Conservation (phyloP, 495 filamentous ascomycete genomes). For the Annulohypoxylon bovei region DNA sequence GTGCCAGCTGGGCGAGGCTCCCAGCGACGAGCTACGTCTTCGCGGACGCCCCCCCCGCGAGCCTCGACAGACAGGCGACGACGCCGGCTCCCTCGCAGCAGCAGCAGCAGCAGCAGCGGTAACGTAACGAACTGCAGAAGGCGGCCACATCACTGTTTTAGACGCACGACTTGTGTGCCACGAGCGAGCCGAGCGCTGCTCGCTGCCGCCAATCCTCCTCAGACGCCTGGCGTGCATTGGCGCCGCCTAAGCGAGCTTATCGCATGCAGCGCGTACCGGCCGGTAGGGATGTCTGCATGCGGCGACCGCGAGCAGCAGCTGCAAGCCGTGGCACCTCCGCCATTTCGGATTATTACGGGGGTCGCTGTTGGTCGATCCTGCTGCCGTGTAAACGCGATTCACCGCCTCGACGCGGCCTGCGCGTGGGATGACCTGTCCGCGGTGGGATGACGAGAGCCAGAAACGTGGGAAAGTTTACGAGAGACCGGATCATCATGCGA, state of each 20-base stretch:
- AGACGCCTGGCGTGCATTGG: conserved; percentile 12
- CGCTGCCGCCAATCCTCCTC: conserved; percentile 21
- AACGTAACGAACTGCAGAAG: not conserved
- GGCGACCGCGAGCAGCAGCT: not conserved
- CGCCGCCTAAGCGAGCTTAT: conserved; percentile 24
- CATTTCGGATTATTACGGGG: conserved; percentile 12
- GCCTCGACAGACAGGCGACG: not conserved
- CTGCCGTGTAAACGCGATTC: conserved; percentile 34
- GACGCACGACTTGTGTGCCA: not conserved
- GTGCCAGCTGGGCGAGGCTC: not conserved
- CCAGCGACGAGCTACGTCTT: not conserved
- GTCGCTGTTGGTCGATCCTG: conserved; percentile 20
- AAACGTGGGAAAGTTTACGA: conserved; percentile 3
- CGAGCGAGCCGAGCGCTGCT: not conserved
- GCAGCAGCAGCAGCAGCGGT: not conserved
- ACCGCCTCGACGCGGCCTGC: conserved; percentile 30
- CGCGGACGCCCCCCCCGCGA: too few relatives aligned
- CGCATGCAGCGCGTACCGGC: conserved; percentile 5
- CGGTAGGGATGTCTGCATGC: not conserved
- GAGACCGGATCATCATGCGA: conserved; percentile 24
- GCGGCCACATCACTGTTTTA: not conserved
- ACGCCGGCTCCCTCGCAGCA: not conserved
- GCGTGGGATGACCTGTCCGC: not conserved
- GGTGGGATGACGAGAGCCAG: conserved; percentile 1
- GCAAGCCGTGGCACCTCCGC: not conserved